Base-by-base conservation (phyloP, 2,329 filamentous ascomycete genomes). In the Colletotrichum filicis region DNA sequence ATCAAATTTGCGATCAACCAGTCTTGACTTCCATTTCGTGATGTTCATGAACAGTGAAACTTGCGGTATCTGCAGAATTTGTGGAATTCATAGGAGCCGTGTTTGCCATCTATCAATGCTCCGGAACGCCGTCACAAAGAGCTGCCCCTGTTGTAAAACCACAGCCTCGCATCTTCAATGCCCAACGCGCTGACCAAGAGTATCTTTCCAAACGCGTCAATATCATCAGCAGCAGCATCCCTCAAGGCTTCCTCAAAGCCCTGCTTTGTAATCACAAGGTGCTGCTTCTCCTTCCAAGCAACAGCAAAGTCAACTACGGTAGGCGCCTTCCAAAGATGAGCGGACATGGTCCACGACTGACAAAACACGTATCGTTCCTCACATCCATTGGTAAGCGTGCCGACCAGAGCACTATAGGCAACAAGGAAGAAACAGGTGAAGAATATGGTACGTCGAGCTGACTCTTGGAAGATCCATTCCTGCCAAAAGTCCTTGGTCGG, bases 381-480 rank as follows among this genome's bases (percentile, higher is more conserved):
- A 46, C 82, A 83, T 2, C 75, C 69, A 3, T 72, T 73, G 4
- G 28, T 5, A 9, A 68, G 69, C 3, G 77, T 74, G 2, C 80
- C 80, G 2, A 79, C 70, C n/a, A 85, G 73, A 19, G 83, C 74
- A 1, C 81, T 79, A 70, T 85, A 83, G 14, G 78, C 73, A 59
- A 84, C 81, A 22, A 83, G 64, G 65, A 89, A 82, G 56, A 87
- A 88, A 74, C 86, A 86, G 0, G 84, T 78, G 14, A 87, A 80
- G 1, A 90, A 79, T 0, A 87, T 80, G 0, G 88, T 90, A 19
- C 89, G 85, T 2, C 88, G 83, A 1, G 85, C 81, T 0, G 88
- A 89, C 76, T 91, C 89, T 12, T 88, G 83, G 24, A 89, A 81
- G 3, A 88, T 79, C 86, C 87, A 91, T 1, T 82, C 80, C 8